Evolutionary conservation across 371 early-diverging fungal species (phyloP).

Genomic region (Paraphysoderma sedebokerense): DNA sequence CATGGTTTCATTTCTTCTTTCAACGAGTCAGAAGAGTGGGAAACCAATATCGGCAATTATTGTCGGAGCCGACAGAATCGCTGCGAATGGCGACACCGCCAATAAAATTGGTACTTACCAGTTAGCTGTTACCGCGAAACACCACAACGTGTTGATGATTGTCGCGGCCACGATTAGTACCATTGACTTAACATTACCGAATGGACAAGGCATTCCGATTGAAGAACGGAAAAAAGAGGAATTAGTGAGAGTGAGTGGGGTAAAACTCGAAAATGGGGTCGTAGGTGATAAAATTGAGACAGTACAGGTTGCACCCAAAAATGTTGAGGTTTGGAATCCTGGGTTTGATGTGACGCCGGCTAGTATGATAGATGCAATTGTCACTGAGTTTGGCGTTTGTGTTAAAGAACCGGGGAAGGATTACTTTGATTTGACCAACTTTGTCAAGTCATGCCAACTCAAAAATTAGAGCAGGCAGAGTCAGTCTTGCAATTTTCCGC

Average conservation of each 20-base stretch:
- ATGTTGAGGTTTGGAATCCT: slow-evolving; percentile 86
- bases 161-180: slow-evolving; percentile 91
- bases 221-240: slow-evolving; percentile 70
- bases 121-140: slow-evolving; percentile 70
- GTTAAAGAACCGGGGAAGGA: slow-evolving; percentile 34
- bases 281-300: slow-evolving; percentile 16
- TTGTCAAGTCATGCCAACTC: too few species aligned
- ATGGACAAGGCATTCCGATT: slow-evolving; percentile 64
- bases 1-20: slow-evolving; percentile 74
- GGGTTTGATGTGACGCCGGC: slow-evolving; percentile 89
- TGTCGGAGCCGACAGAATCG: slow-evolving; percentile 93
- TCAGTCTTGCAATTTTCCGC: too few species aligned
- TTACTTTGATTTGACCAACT: slow-evolving; percentile 37
- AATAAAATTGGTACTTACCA: slow-evolving; percentile 97
- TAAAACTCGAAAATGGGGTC: slow-evolving; percentile 16
- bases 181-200: slow-evolving; percentile 51
- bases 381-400: slow-evolving; percentile 79
- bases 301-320: slow-evolving; percentile 64
- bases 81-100: slow-evolving; percentile 92
- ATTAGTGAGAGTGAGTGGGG: slow-evolving; percentile 51
- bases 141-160: slow-evolving; percentile 73
- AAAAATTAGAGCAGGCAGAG: too few species aligned
- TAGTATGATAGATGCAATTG: slow-evolving; percentile 67
- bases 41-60: slow-evolving; percentile 61
- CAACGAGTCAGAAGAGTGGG: too few species aligned